Evolutionary conservation across 495 filamentous ascomycete genomes (phyloP).

Genomic region (Hypoxylon lenormandii): DNA sequence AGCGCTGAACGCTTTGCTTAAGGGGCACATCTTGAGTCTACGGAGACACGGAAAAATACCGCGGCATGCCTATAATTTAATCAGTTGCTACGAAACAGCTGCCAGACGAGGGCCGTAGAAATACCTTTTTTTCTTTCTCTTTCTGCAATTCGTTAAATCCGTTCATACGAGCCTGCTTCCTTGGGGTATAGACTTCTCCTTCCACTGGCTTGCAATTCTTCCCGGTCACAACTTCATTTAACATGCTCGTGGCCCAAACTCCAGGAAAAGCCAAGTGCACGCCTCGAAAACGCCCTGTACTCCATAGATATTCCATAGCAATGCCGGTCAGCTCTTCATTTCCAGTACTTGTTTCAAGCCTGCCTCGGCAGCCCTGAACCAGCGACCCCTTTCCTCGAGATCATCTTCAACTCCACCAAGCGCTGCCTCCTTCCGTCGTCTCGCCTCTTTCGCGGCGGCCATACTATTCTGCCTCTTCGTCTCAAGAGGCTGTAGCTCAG

Average conservation of each 20-base stretch:
- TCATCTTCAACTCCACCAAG: conserved; percentile 77
- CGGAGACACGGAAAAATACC: too few relatives aligned
- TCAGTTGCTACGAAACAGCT: too few relatives aligned
- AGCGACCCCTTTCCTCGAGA: conserved; percentile 82
- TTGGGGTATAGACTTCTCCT: too few relatives aligned
- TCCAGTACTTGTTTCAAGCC: conserved; percentile 75
- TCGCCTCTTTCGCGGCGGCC: conserved; percentile 80
- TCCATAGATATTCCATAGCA: neutral
- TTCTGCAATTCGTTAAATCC: too few relatives aligned
- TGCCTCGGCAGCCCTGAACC: conserved; percentile 79
- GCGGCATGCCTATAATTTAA: too few relatives aligned
- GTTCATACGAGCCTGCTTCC: too few relatives aligned
- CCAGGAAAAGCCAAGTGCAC: neutral
- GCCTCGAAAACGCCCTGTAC: conserved; percentile 1
- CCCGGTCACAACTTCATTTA: neutral
- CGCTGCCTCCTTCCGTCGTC: conserved; percentile 77
- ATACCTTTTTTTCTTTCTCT: too few relatives aligned
- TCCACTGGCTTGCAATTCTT: neutral
- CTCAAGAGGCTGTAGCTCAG: conserved; percentile 78
- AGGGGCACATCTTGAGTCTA: too few relatives aligned
- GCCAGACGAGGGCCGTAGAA: too few relatives aligned
- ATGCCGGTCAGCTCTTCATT: conserved; percentile 29
- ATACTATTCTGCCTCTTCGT: conserved; percentile 73
- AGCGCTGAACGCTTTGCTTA: too few relatives aligned
- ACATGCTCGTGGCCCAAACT: neutral